Conservation (phyloP, 2,329 filamentous ascomycete genomes). For the Fusarium buharicum region DNA sequence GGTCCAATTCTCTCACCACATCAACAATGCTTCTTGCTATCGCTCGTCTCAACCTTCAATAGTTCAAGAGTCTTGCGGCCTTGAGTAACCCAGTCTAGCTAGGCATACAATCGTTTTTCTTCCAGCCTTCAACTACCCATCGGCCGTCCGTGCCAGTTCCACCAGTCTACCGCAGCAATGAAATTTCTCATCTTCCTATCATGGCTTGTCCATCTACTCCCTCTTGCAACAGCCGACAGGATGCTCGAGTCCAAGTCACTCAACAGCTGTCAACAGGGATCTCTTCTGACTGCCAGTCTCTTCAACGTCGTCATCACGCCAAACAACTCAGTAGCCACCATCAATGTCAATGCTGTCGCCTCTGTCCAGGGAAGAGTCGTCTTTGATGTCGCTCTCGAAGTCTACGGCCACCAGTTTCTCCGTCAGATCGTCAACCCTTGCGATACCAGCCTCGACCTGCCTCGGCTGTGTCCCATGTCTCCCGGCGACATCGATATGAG, state of each 20-base stretch:
- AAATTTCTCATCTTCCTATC: constrained; percentile 25
- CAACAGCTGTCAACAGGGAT: constrained; percentile 84
- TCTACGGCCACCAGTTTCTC: constrained; percentile 82
- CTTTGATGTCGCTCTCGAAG: constrained; percentile 79
- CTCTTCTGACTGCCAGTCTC: constrained; percentile 84
- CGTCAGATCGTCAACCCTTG: constrained; percentile 79
- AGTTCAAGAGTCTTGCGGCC: neutral
- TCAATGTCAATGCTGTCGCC: constrained; percentile 83
- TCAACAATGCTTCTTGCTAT: neutral
- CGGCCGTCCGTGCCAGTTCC: neutral
- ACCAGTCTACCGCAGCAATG: constrained; percentile 14
- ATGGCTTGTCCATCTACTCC: constrained; percentile 21
- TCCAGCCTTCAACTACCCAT: too few relatives aligned
- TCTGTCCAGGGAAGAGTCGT: constrained; percentile 82
- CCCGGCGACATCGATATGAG: constrained; percentile 80
- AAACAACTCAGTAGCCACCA: constrained; percentile 74
- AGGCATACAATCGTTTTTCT: too few relatives aligned
- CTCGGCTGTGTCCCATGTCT: constrained; percentile 89
- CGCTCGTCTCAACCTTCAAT: neutral
- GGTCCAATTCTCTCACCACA: constrained; percentile 2
- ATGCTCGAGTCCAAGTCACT: constrained; percentile 85
- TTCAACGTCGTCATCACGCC: constrained; percentile 88
- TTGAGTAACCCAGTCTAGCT: neutral
- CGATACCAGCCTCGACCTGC: constrained; percentile 62
- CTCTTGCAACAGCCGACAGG: constrained; percentile 61